phyloP scores from a whole-genome alignment of 768 basidiomycete genomes.

The Tremella yokohamensis region DNA sequence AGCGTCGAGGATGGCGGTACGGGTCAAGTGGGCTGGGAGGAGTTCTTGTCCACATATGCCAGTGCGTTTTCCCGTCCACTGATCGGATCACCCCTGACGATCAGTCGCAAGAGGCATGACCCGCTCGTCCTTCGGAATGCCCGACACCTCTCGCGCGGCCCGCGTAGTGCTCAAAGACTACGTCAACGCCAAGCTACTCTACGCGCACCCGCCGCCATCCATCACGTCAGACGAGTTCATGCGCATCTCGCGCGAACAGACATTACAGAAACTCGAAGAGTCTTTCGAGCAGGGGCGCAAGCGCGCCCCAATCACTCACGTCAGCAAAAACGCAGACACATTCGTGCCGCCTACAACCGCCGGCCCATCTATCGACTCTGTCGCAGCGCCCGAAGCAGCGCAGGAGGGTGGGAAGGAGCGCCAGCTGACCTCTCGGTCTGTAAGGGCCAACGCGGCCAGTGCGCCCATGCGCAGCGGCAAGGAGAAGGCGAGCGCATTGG shows the following conservation, averaged over 20 bases:
- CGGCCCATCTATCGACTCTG: conserved; percentile 41
- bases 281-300: conserved; percentile 65
- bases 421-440: conserved; percentile 53
- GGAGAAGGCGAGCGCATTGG: conserved; percentile 61
- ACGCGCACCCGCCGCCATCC: conserved; percentile 76
- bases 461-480: conserved; percentile 44
- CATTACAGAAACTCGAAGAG: conserved; percentile 58
- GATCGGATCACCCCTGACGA: neutral
- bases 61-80: conserved; percentile 59
- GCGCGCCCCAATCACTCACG: conserved; percentile 78
- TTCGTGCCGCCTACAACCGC: conserved; percentile 58
- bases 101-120: conserved; percentile 89
- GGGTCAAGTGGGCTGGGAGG: conserved; percentile 61
- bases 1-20: conserved; percentile 79
- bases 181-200: conserved; percentile 87
- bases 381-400: conserved; percentile 16
- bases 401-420: conserved; percentile 42
- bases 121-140: conserved; percentile 91
- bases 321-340: conserved; percentile 77
- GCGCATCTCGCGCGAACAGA: conserved; percentile 59
- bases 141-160: conserved; percentile 91
- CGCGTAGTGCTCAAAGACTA: conserved; percentile 94
- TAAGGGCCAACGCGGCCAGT: conserved; percentile 42
- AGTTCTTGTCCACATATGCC: conserved; percentile 83
- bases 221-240: conserved; percentile 70